A percentile compares a stretch with the other conserved stretches of the same genome.
These are phyloP conservation scores for Camelina sativa DNA, from an alignment of 345 rosid genomes.

Conservation along the genomic window DNA sequence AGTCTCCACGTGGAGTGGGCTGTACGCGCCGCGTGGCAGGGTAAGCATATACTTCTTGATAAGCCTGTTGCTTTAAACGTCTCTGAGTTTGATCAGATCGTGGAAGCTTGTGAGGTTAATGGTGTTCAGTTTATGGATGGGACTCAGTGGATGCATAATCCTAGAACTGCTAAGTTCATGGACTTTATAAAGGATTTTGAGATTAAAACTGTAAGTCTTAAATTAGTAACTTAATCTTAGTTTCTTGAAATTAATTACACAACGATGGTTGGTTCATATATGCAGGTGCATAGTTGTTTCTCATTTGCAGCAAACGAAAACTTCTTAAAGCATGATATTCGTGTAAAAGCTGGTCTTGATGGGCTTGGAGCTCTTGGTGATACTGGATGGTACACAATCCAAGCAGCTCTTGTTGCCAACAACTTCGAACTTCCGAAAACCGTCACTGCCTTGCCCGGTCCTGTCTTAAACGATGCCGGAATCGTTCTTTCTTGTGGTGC, in stretches of 20 bases:
- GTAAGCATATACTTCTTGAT: constrained; percentile 79
- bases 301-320: constrained; percentile 54
- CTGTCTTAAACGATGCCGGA: constrained; percentile 63
- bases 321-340: constrained; percentile 68
- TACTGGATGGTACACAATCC: constrained; percentile 83
- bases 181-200: constrained; percentile 55
- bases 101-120: constrained; percentile 63
- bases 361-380: constrained; percentile 88
- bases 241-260: neutral
- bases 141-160: constrained; percentile 88
- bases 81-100: constrained; percentile 63
- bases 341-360: constrained; percentile 89
- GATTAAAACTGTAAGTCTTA: constrained; percentile 53
- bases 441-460: constrained; percentile 54
- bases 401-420: constrained; percentile 60
- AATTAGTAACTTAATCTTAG: neutral
- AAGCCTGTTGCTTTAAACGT: constrained; percentile 72
- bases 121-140: constrained; percentile 73
- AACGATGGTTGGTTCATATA: neutral
- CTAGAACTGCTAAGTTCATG: constrained; percentile 60
- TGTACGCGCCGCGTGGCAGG: constrained; percentile 60
- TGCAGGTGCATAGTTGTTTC: constrained; percentile 65
- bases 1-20: constrained; percentile 81
- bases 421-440: constrained; percentile 71
- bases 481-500: constrained; percentile 76